Evolutionary conservation across 2,329 filamentous ascomycete species (phyloP), one percentile per base, ranked within the genome.

Genomic region (Claviceps africana): DNA sequence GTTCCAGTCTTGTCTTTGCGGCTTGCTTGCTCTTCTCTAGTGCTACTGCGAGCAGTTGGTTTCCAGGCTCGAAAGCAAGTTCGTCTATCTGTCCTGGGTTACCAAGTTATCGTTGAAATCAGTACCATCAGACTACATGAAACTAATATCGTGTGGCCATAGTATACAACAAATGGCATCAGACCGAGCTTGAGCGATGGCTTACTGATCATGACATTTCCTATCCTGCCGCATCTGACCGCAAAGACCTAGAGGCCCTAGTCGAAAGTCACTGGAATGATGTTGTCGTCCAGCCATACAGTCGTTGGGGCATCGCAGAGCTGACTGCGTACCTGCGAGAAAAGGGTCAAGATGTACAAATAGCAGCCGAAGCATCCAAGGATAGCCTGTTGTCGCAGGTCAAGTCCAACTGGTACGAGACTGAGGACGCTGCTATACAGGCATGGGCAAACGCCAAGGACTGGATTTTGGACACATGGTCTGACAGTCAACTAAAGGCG

Each of bases 81-180:
- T 77, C 62, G 86, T 58, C 25, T 42, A 19, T 31, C 17, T 10
- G 19, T 46, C 15, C 7, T n/a, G 8, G 15, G 22, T 19, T 22
- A 11, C 22, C 13, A 28, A 17, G 25, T 17, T 22, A 8, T 19
- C 15, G 8, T 15, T 28, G 21, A 28, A 17, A 33, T 22, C 10
- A 43, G 21, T 9, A 30, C 28, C 17, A 30, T 48, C 21, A 22
- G 6, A 28, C 43, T 40, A 4, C 37, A 22, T 4, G 30, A 13
- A 22, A 10, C 39, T 44, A 47, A 31, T 13, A 17, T 15, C 22
- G 45, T 3, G 19, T 39, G 31, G 30, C 30, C 17, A 48, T 64
- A 95, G 91, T 85, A 17, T 97, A 97, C 77, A 96, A 97, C 73
- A 96, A 93, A 68, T 98, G 93, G 93, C 91, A 97, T 63, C 85